Base-by-base conservation (phyloP, 2,329 filamentous ascomycete species). In the Fusarium hostae region DNA sequence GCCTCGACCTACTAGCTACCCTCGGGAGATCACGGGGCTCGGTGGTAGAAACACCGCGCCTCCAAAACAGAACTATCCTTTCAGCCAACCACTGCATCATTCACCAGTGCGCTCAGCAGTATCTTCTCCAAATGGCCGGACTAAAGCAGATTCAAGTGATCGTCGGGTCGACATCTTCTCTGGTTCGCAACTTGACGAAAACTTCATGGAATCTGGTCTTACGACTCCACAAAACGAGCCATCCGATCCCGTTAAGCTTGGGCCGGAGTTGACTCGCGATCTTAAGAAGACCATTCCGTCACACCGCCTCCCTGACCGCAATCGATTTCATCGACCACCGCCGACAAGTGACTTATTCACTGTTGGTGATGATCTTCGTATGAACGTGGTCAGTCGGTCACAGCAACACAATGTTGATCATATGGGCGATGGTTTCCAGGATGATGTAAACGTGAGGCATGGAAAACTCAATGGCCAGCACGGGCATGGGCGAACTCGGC, bases 131-230 rank as follows among this genome's bases (percentile, higher is more conserved):
- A 72, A 71, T 22, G 70, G 63, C 18, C 72, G 68, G 40, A 56
- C 65, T 35, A 71, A 61, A 48, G 51, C 40, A 16, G 61, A 52
- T 40, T 62, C 71, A 30, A 58, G 69, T 55, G 65, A 72, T 65
- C 63, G 64, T 41, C 70, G 69, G 24, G 62, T 61, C 20, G 78
- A 77, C 13, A 62, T 82, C n/a, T 82, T 83, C 43, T 78, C 76
- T 32, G 81, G 81, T 9, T 83, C 81, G 8, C 80, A 82, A 63
- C 77, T 83, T 9, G 80, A 79, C 16, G 81, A 83, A 13, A 78
- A 77, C 48, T 83, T 83, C 43, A 81, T 83, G 80, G 77, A 79
- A 24, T 83, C 81, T 32, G 79, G 80, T 10, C 68, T 81, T 8
- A 81, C 81, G 15, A 82, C 81, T 18, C 81, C 81, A 18, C 76